These are phyloP conservation scores for Neurospora sp. DNA, from an alignment of 2,329 filamentous ascomycete genomes.

Conservation along the genomic window DNA sequence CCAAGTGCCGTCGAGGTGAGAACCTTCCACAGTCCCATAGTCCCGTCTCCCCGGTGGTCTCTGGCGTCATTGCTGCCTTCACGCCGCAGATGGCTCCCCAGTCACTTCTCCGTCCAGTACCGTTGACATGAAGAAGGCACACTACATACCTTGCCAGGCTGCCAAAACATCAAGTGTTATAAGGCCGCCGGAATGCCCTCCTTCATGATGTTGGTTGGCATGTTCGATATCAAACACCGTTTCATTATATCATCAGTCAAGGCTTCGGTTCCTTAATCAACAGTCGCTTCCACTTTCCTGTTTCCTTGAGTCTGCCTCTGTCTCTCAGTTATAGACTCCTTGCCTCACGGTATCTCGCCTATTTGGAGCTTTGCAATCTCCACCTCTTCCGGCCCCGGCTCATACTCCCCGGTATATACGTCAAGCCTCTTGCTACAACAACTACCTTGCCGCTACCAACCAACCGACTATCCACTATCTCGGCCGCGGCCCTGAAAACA, in stretches of 20 bases:
- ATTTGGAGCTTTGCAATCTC: neutral
- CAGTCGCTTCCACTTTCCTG: slow-evolving; percentile 13
- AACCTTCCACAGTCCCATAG: neutral
- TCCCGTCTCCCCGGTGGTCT: neutral
- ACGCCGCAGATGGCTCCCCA: slow-evolving; percentile 10
- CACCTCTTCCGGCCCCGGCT: neutral
- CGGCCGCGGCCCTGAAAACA: neutral
- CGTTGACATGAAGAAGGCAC: slow-evolving; percentile 20
- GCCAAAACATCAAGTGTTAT: slow-evolving; percentile 30
- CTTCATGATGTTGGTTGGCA: slow-evolving; percentile 18
- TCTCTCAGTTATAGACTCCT: slow-evolving; percentile 1
- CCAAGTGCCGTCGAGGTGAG: neutral
- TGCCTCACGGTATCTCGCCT: neutral
- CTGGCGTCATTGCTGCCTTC: slow-evolving; percentile 19
- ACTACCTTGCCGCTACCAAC: neutral
- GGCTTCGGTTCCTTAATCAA: neutral
- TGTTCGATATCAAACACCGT: slow-evolving; percentile 14
- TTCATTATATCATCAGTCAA: slow-evolving; percentile 12
- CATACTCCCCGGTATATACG: neutral
- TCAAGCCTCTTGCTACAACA: neutral
- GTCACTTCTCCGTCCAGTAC: slow-evolving; percentile 12
- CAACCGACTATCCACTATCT: neutral
- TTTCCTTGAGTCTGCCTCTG: slow-evolving; percentile 10
- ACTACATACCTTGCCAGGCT: slow-evolving; percentile 24
- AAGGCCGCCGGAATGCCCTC: slow-evolving; percentile 43